Percentiles rank a stretch among this genome's conserved stretches.
These are phyloP conservation scores for Scheffersomyces stambukii DNA, from an alignment of 1,139 yeast species.

Conservation along the genomic window DNA sequence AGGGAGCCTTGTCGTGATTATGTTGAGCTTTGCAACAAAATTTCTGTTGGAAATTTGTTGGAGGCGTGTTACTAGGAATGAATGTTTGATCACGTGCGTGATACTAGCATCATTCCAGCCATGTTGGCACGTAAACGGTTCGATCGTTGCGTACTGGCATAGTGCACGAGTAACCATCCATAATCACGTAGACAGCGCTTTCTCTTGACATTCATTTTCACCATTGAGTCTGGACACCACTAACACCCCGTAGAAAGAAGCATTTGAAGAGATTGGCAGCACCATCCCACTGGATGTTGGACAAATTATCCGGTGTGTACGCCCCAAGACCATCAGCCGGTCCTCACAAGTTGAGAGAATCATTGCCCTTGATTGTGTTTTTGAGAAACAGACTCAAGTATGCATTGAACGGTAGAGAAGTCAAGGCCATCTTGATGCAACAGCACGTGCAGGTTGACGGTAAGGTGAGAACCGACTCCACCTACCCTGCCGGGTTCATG, in stretches of 20 bases:
- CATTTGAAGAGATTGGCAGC: constrained; percentile 98
- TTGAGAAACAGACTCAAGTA: constrained; percentile 98
- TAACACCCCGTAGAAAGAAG: constrained; percentile 60
- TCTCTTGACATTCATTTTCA: constrained; percentile 2
- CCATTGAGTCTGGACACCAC: neutral
- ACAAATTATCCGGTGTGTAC: constrained; percentile 96
- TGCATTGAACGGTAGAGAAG: constrained; percentile 98
- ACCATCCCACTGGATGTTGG: constrained; percentile 99
- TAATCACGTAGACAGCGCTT: constrained; percentile 5
- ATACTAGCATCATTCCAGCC: neutral
- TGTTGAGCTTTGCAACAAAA: constrained; percentile 3
- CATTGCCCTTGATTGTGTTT: constrained; percentile 92
- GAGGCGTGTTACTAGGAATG: constrained; percentile 1
- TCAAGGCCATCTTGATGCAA: constrained; percentile 96
- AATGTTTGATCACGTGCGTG: neutral
- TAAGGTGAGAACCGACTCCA: constrained; percentile 75
- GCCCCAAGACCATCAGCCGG: constrained; percentile 99
- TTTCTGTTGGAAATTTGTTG: no score
- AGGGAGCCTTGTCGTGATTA: constrained; percentile 37
- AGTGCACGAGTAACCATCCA: no score
- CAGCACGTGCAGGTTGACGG: constrained; percentile 88
- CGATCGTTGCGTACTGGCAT: no score
- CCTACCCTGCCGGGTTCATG: constrained; percentile 99
- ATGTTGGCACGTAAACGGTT: no score
- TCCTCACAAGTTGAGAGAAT: constrained; percentile 98